Percentiles rank a stretch among this genome's conserved stretches.
These are phyloP conservation scores for Serpula lacrymans DNA, from an alignment of 768 basidiomycete species.

Conservation along the genomic window DNA sequence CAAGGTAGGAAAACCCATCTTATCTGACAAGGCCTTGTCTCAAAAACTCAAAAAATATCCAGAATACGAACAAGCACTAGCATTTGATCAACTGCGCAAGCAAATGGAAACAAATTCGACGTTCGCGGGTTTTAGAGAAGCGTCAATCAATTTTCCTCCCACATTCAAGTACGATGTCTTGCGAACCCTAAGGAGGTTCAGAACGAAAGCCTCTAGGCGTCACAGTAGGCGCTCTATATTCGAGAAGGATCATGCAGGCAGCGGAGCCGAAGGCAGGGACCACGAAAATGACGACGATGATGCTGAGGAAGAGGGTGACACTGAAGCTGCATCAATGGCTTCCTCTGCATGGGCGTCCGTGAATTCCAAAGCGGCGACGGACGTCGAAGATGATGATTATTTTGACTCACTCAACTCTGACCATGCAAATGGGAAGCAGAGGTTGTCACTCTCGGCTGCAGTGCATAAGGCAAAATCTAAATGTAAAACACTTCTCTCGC, in stretches of 20 bases:
- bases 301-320: constrained; percentile 36
- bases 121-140: constrained; percentile 81
- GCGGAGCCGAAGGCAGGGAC: constrained; percentile 36
- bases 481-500: constrained; percentile 47
- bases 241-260: constrained; percentile 32
- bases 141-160: constrained; percentile 78
- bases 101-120: constrained; percentile 68
- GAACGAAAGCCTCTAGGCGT: constrained; percentile 34
- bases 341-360: constrained; percentile 51
- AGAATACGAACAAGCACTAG: constrained; percentile 85
- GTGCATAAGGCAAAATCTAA: constrained; percentile 55
- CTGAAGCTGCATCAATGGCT: constrained; percentile 49
- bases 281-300: constrained; percentile 30
- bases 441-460: constrained; percentile 36
- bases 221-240: constrained; percentile 33
- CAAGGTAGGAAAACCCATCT: constrained; percentile 47
- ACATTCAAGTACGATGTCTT: constrained; percentile 93
- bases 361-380: constrained; percentile 37
- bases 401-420: constrained; percentile 24
- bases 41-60: constrained; percentile 9
- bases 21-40: constrained; percentile 1
- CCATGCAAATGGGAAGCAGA: constrained; percentile 31
- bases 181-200: constrained; percentile 50
- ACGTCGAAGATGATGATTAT: constrained; percentile 41
- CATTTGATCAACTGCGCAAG: constrained; percentile 83